These are phyloP conservation scores for Solanum sitiens DNA, from an alignment of 257 asterid species.

Conservation along the genomic window DNA sequence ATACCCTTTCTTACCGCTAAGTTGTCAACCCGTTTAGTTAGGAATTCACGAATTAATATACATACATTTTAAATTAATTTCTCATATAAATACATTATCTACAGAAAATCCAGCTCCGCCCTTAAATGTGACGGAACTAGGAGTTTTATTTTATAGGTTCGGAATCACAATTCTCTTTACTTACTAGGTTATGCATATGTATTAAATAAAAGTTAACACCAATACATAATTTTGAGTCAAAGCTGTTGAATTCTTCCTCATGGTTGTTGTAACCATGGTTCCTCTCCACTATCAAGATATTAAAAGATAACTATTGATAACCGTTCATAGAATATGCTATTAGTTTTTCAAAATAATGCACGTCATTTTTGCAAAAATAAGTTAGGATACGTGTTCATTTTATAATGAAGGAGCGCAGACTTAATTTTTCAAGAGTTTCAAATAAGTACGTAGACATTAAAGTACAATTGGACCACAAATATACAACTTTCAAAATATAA, in stretches of 20 bases:
- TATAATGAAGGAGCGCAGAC: background rate
- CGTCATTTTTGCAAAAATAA: background rate
- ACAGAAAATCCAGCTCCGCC: too few relatives aligned
- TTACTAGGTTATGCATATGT: background rate
- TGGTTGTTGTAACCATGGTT: background rate
- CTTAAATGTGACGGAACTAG: background rate
- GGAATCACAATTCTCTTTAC: background rate
- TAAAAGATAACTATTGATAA: background rate
- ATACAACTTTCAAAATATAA: background rate
- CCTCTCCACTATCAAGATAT: background rate
- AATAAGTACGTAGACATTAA: background rate
- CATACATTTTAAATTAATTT: too few relatives aligned
- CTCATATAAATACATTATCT: too few relatives aligned
- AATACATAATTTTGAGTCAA: background rate
- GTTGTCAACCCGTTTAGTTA: too few relatives aligned
- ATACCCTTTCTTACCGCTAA: too few relatives aligned
- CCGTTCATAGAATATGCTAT: background rate
- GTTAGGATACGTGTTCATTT: background rate
- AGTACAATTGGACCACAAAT: background rate
- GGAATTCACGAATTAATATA: too few relatives aligned
- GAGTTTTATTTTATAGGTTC: background rate
- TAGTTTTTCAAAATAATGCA: background rate
- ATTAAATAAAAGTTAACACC: too few relatives aligned
- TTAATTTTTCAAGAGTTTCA: background rate
- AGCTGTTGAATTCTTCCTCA: rapidly evolving